A percentile compares a stretch with the other conserved stretches of the same genome.
These are phyloP conservation scores for Ogataea minuta DNA, from an alignment of 805 yeast species.

Conservation along the genomic window DNA sequence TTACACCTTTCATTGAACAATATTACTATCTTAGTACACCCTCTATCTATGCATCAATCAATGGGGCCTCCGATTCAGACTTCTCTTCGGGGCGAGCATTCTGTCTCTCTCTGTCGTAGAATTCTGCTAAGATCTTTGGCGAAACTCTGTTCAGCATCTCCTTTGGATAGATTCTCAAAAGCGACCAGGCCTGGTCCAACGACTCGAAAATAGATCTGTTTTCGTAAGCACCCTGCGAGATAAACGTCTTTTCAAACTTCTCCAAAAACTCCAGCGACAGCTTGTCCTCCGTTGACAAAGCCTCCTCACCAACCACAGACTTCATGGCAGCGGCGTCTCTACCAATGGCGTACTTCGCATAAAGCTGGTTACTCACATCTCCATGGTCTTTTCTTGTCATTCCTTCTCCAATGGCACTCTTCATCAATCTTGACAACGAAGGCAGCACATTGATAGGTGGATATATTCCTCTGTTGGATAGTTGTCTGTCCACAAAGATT, in stretches of 20 bases:
- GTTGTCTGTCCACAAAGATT: slow-evolving; percentile 94
- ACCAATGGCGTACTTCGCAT: slow-evolving; percentile 99
- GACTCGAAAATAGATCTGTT: slow-evolving; percentile 92
- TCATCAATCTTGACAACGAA: slow-evolving; percentile 96
- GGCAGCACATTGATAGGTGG: slow-evolving; percentile 99
- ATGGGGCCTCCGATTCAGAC: slow-evolving; percentile 24
- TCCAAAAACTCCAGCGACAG: slow-evolving; percentile 95
- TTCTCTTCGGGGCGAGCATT: slow-evolving; percentile 39
- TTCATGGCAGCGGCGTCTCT: slow-evolving; percentile 99
- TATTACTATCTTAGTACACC: no score
- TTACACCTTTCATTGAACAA: no score
- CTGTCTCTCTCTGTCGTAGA: slow-evolving; percentile 85
- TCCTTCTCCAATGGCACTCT: slow-evolving; percentile 99
- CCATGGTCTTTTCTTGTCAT: slow-evolving; percentile 99
- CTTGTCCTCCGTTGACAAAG: slow-evolving; percentile 95
- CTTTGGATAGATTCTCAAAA: slow-evolving; percentile 97
- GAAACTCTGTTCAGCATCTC: slow-evolving; percentile 98
- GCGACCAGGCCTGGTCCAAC: slow-evolving; percentile 96
- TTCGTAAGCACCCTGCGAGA: slow-evolving; percentile 96
- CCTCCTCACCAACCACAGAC: slow-evolving; percentile 99
- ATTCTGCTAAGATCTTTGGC: slow-evolving; percentile 93
- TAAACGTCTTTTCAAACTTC: slow-evolving; percentile 94
- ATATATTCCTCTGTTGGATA: slow-evolving; percentile 93
- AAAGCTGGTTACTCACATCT: slow-evolving; percentile 97
- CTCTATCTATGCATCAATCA: slow-evolving; percentile 24